phyloP scores from a whole-genome alignment of 805 yeast species.

The Candida glaebosa region DNA sequence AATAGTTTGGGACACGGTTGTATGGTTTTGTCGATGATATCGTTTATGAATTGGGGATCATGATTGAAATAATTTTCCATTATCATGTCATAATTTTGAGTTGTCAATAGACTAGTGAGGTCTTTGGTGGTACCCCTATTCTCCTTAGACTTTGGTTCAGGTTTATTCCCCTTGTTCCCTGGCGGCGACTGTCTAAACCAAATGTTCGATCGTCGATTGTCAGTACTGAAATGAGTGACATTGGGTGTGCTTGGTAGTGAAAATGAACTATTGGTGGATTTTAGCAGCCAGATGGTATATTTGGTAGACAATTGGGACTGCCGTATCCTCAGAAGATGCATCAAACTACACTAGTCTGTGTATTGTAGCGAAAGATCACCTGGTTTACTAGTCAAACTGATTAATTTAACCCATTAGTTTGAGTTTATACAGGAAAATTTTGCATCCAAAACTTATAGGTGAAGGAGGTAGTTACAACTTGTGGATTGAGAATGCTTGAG shows the following conservation, averaged over 20 bases:
- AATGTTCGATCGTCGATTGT: background rate
- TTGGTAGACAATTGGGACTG: background rate
- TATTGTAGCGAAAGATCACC: no score
- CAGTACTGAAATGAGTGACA: background rate
- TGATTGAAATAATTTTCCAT: slow-evolving; percentile 8
- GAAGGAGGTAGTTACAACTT: no score
- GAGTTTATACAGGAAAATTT: no score
- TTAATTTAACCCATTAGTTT: no score
- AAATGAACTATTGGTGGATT: background rate
- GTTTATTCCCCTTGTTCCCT: no score
- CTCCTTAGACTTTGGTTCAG: no score
- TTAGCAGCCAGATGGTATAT: background rate
- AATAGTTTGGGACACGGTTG: slow-evolving; percentile 8
- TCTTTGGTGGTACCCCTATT: no score
- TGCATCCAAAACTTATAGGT: no score
- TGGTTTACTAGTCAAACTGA: no score
- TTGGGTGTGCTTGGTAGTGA: background rate
- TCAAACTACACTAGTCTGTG: background rate
- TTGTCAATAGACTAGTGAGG: background rate
- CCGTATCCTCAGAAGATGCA: background rate
- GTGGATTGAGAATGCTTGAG: no score
- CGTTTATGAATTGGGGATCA: slow-evolving; percentile 5
- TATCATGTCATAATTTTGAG: slow-evolving; percentile 6
- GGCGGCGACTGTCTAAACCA: background rate
- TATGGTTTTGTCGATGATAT: slow-evolving; percentile 9